Percentiles rank a stretch among this genome's conserved stretches.
Conservation (phyloP, 2,329 filamentous ascomycete species). For the Colletotrichum cuscutae region DNA sequence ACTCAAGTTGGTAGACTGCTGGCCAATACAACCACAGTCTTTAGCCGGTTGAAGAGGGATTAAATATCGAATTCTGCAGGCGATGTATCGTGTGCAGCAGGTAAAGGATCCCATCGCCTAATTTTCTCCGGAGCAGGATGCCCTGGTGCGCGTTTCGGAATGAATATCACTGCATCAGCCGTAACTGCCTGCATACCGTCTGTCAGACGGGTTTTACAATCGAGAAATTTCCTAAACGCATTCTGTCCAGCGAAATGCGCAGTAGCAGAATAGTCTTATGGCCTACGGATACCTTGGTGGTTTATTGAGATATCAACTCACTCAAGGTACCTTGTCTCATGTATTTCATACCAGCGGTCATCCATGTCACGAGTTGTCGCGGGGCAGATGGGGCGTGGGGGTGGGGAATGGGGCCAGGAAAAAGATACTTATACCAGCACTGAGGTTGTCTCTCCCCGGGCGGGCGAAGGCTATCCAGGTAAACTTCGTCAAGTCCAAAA, state of each 20-base stretch:
- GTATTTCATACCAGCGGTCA: not conserved
- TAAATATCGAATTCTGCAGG: not conserved
- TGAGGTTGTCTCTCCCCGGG: not conserved
- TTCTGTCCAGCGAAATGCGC: too few species aligned
- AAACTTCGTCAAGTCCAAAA: not conserved
- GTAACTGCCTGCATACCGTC: not conserved
- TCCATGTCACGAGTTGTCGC: slow-evolving; percentile 12
- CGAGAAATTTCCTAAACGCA: not conserved
- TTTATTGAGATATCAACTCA: too few species aligned
- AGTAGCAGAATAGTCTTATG: not conserved
- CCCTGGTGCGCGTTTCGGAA: not conserved
- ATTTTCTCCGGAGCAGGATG: not conserved
- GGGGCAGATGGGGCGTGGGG: slow-evolving; percentile 25
- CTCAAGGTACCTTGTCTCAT: not conserved
- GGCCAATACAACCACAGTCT: not conserved
- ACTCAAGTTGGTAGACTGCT: not conserved
- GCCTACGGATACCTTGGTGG: too few species aligned
- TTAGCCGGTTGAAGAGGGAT: slow-evolving; percentile 11
- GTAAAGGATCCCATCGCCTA: not conserved
- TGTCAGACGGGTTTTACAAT: not conserved
- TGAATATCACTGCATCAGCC: not conserved
- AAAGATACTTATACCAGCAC: too few species aligned
- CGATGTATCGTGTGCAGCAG: not conserved
- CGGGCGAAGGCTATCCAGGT: not conserved
- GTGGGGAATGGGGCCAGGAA: slow-evolving; percentile 2